phyloP scores from a whole-genome alignment of 148 eudicot species.

The Drosera capensis region DNA sequence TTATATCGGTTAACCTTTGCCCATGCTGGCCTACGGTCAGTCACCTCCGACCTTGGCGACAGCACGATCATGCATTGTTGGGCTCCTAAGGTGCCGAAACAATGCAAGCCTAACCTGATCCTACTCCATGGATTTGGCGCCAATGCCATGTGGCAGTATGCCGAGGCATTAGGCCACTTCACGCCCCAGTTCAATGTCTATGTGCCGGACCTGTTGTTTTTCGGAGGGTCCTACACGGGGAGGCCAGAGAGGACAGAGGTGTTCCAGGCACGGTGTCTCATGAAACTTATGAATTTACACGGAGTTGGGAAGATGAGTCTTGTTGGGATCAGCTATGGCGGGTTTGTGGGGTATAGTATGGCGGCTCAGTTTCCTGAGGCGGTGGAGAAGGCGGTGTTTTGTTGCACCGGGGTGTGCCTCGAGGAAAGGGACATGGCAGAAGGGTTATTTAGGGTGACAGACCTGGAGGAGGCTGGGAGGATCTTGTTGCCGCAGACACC shows the following conservation, averaged over 20 bases:
- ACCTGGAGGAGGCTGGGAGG: background rate
- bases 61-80: slow-evolving; percentile 42
- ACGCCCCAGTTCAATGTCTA: slow-evolving; percentile 35
- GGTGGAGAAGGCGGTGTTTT: slow-evolving; percentile 13
- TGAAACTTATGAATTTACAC: slow-evolving; percentile 24
- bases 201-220: slow-evolving; percentile 59
- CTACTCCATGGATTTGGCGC: slow-evolving; percentile 59
- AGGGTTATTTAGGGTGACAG: background rate
- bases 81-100: slow-evolving; percentile 20
- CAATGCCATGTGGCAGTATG: slow-evolving; percentile 41
- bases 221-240: slow-evolving; percentile 35
- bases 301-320: slow-evolving; percentile 27
- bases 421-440: background rate
- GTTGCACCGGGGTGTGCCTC: background rate
- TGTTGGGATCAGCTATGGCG: slow-evolving; percentile 51
- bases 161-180: slow-evolving; percentile 15
- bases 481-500: background rate
- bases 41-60: slow-evolving; percentile 32
- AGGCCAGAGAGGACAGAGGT: slow-evolving; percentile 22
- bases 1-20: slow-evolving; percentile 37
- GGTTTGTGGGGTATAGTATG: slow-evolving; percentile 42
- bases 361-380: slow-evolving; percentile 42
- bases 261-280: slow-evolving; percentile 37
- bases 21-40: slow-evolving; percentile 44
- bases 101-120: slow-evolving; percentile 29